phyloP scores from a whole-genome alignment of 1,284 basidiomycete species.

The Pseudozyma hubeiensis region DNA sequence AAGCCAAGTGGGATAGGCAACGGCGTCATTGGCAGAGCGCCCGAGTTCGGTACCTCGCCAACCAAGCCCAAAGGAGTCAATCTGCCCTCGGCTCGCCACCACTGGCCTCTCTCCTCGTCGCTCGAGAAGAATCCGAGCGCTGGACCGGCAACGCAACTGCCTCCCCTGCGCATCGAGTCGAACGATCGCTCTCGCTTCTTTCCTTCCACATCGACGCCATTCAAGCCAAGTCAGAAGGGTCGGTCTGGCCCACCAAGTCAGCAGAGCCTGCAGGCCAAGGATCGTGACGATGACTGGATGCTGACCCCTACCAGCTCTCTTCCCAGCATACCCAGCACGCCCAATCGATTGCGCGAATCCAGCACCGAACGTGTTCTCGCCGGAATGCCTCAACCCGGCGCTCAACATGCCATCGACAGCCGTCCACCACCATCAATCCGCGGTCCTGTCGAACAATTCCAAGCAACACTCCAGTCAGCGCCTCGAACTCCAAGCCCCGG shows the following conservation, averaged over 20 bases:
- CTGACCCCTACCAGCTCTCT: slow-evolving; percentile 55
- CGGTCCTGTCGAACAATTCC: slow-evolving; percentile 35
- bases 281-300: slow-evolving; percentile 52
- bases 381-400: not conserved
- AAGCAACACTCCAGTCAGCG: slow-evolving; percentile 13
- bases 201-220: slow-evolving; percentile 22
- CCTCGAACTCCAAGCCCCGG: slow-evolving; percentile 40
- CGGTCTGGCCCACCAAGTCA: not conserved
- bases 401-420: not conserved
- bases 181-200: slow-evolving; percentile 35
- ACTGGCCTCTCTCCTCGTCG: slow-evolving; percentile 44
- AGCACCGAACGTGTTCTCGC: slow-evolving; percentile 26
- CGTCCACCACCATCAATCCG: slow-evolving; percentile 22
- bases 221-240: slow-evolving; percentile 7
- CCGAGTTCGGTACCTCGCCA: slow-evolving; percentile 42
- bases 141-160: slow-evolving; percentile 34
- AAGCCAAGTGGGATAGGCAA: slow-evolving; percentile 47
- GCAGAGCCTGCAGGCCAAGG: slow-evolving; percentile 1
- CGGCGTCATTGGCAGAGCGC: slow-evolving; percentile 38
- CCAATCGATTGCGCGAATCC: slow-evolving; percentile 27
- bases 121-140: slow-evolving; percentile 17
- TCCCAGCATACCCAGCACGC: slow-evolving; percentile 57
- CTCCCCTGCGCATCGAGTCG: slow-evolving; percentile 35
- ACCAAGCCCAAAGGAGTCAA: slow-evolving; percentile 13
- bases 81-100: slow-evolving; percentile 14